Percentiles rank a stretch among this genome's conserved stretches.
Conservation (phyloP, 441 rosid species). For the Croton setiger region DNA sequence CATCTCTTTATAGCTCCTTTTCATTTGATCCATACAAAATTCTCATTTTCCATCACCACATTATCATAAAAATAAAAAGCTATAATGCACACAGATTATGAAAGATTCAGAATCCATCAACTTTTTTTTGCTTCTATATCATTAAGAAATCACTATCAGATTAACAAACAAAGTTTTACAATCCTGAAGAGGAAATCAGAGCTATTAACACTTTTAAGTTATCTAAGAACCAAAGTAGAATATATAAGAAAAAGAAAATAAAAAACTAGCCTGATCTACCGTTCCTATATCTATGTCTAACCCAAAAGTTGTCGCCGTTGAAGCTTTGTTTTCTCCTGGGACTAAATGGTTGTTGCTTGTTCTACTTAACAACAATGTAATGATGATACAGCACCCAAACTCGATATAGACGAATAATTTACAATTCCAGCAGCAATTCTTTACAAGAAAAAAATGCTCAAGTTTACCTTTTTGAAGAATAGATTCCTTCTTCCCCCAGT, state of each 20-base stretch:
- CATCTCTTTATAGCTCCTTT: neutral
- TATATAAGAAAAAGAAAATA: neutral
- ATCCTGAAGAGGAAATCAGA: neutral
- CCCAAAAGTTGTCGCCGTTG: neutral
- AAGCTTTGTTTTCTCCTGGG: neutral
- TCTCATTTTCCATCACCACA: neutral
- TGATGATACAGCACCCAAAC: constrained; percentile 5
- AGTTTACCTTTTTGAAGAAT: constrained; percentile 18
- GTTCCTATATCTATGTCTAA: constrained; percentile 5
- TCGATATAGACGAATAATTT: constrained; percentile 19
- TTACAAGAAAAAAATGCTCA: constrained; percentile 22
- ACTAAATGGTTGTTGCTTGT: neutral
- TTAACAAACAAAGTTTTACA: neutral
- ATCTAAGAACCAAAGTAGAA: neutral
- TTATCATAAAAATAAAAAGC: neutral
- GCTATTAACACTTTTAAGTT: neutral
- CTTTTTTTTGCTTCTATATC: no score
- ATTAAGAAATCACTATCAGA: no score
- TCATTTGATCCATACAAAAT: neutral
- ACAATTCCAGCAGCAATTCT: constrained; percentile 32
- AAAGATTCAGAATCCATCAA: neutral
- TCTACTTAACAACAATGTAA: neutral
- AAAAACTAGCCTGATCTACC: neutral
- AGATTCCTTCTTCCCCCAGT: neutral
- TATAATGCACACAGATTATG: neutral